Conservation (phyloP, 2,329 filamentous ascomycete genomes). For the Beauveria australis region DNA sequence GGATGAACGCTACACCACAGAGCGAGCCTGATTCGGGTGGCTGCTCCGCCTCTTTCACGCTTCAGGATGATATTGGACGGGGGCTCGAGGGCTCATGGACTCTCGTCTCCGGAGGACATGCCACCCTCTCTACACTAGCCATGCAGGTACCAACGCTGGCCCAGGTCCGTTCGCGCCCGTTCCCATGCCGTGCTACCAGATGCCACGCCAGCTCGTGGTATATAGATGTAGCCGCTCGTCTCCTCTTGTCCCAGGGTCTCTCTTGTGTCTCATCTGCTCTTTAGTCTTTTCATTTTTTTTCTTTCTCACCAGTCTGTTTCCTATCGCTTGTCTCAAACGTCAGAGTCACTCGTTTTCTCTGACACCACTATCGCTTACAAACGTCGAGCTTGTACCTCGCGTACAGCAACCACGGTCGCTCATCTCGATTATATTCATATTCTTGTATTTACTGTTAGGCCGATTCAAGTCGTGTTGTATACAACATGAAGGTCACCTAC, state of each 20-base stretch:
- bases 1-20: not conserved
- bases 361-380: slow-evolving; percentile 21
- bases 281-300: slow-evolving; percentile 1
- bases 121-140: not conserved
- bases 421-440: slow-evolving; percentile 15
- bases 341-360: slow-evolving; percentile 54
- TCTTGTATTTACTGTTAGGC: slow-evolving; percentile 9
- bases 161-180: not conserved
- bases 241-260: not conserved
- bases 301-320: slow-evolving; percentile 7
- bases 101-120: not conserved
- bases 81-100: not conserved
- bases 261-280: slow-evolving; percentile 8
- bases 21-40: not conserved
- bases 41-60: slow-evolving; percentile 8
- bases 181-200: not conserved
- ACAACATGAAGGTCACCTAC: slow-evolving; percentile 44
- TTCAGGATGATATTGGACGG: slow-evolving; percentile 10
- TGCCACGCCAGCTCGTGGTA: slow-evolving; percentile 2
- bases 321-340: slow-evolving; percentile 15
- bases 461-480: slow-evolving; percentile 7
- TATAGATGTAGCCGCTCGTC: slow-evolving; percentile 11
- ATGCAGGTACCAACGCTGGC: not conserved
- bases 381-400: slow-evolving; percentile 3
- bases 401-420: slow-evolving; percentile 3